phyloP scores from a whole-genome alignment of 352 stramenopile genomes.

The Globisporangium mamillatum region DNA sequence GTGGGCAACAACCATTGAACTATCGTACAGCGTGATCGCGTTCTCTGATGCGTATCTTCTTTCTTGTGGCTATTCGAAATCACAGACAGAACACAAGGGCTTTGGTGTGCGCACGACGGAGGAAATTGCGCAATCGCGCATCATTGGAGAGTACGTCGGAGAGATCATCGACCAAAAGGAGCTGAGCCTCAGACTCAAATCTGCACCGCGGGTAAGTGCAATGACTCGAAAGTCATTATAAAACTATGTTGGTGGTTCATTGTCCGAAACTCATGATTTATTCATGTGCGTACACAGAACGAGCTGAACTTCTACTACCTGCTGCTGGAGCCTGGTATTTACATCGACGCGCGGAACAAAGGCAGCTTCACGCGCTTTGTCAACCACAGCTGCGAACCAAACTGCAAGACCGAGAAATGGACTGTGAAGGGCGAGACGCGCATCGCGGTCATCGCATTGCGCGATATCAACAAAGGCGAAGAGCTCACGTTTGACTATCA shows the following conservation, averaged over 20 bases:
- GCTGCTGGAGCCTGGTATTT: constrained; percentile 73
- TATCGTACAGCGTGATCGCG: neutral
- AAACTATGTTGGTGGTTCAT: neutral
- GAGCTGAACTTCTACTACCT: constrained; percentile 90
- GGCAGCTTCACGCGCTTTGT: constrained; percentile 95
- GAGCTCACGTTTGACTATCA: constrained; percentile 97
- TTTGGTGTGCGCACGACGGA: constrained; percentile 76
- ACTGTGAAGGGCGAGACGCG: constrained; percentile 89
- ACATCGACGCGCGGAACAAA: constrained; percentile 87
- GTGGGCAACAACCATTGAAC: constrained; percentile 10
- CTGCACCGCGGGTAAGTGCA: constrained; percentile 39
- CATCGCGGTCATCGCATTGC: constrained; percentile 92
- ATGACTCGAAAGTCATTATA: neutral
- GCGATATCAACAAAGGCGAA: constrained; percentile 84
- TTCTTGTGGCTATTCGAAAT: neutral
- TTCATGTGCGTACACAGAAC: constrained; percentile 26
- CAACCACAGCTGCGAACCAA: constrained; percentile 95
- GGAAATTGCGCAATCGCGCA: constrained; percentile 51
- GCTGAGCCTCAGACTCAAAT: constrained; percentile 49
- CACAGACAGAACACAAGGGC: constrained; percentile 73
- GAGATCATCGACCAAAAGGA: constrained; percentile 92
- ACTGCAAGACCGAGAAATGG: constrained; percentile 96
- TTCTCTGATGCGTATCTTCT: neutral
- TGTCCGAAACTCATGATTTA: neutral
- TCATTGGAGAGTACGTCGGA: constrained; percentile 91